Evolutionary conservation across 1,139 yeast species (phyloP), one percentile per base, ranked within the genome.

Genomic region (Diutina sp.): DNA sequence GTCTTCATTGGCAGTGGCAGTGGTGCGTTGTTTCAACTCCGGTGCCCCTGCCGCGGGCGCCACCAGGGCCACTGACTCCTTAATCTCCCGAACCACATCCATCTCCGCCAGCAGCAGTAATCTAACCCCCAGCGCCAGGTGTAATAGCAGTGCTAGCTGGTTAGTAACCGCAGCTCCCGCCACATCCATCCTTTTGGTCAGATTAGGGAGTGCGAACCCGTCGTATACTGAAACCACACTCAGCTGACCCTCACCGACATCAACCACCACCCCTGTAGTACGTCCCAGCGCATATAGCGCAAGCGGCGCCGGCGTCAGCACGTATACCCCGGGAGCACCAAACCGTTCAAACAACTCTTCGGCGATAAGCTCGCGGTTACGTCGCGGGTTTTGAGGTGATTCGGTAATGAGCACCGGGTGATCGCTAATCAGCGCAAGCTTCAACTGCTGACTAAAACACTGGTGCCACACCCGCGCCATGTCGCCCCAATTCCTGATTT

Each of bases 121-220:
- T 6, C 75, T 66, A 12, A 83, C 71, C 1, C 96, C 96, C 3
- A 80, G 73, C 70, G 70, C 70, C 61, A 83, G 80, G 59, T 95
- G 76, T 58, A 91, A 71, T 59, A 87, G 79, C 60, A 80, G 68
- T 59, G 85, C 89, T 58, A 91, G 72, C 57, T 85, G 83, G 57
- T 84, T 87, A 0, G 97, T 89, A 12, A 91, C 79, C 64, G 90
- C 97, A 56, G 95, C 70, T 0, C 98, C 98, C 0, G 95, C 97
- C 35, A 90, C 70, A 66, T 90, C 95, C 63, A 87, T 77, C 58
- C 97, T 71, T 66, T 82, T 81, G 18, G 89, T 82, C 1, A 95
- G 84, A 2, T 85, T 77, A 0, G 91, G 84, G 32, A 91, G 68
- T 7, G 93, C 77, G 68, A 89, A 90, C 5, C 98, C 98, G 59